Percentiles rank a stretch among this genome's conserved stretches.
Conservation (phyloP, 2,329 filamentous ascomycete species). For the Fusarium siculi region DNA sequence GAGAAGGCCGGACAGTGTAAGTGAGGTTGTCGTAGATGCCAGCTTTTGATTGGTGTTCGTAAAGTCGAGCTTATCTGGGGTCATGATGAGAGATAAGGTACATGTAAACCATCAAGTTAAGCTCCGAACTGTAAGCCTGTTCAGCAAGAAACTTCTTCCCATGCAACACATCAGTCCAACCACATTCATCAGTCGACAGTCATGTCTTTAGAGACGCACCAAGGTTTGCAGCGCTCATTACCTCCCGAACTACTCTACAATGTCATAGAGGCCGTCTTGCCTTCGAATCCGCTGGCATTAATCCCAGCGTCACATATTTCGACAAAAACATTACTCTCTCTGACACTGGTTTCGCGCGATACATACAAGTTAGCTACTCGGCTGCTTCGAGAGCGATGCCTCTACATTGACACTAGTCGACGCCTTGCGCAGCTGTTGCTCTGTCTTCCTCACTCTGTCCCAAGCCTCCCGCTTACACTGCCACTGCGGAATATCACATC, state of each 20-base stretch:
- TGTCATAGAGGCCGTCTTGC: conserved; percentile 50
- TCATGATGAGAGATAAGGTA: conserved; percentile 19
- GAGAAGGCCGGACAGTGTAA: neutral
- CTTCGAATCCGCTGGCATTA: conserved; percentile 45
- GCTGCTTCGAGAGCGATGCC: conserved; percentile 57
- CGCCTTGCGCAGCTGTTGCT: conserved; percentile 50
- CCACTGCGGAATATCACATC: conserved; percentile 51
- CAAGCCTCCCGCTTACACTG: conserved; percentile 43
- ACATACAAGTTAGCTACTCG: conserved; percentile 54
- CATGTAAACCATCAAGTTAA: neutral
- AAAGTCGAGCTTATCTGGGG: conserved; percentile 7
- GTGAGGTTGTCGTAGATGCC: conserved; percentile 12
- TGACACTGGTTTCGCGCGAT: conserved; percentile 56
- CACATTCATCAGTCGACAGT: conserved; percentile 8
- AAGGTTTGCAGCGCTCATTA: conserved; percentile 33
- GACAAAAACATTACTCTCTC: conserved; percentile 57
- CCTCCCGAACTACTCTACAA: conserved; percentile 51
- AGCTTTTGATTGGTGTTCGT: conserved; percentile 9
- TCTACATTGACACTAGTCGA: conserved; percentile 55
- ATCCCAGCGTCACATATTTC: conserved; percentile 53
- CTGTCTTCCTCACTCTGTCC: conserved; percentile 48
- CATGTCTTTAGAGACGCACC: conserved; percentile 8
- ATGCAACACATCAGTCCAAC: conserved; percentile 1
- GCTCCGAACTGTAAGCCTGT: neutral
- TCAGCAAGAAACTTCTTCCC: neutral